Percentiles rank a stretch among this genome's conserved stretches.
These are phyloP conservation scores for Chlorella sp. DNA, from an alignment of 139 green algal species.

Conservation along the genomic window DNA sequence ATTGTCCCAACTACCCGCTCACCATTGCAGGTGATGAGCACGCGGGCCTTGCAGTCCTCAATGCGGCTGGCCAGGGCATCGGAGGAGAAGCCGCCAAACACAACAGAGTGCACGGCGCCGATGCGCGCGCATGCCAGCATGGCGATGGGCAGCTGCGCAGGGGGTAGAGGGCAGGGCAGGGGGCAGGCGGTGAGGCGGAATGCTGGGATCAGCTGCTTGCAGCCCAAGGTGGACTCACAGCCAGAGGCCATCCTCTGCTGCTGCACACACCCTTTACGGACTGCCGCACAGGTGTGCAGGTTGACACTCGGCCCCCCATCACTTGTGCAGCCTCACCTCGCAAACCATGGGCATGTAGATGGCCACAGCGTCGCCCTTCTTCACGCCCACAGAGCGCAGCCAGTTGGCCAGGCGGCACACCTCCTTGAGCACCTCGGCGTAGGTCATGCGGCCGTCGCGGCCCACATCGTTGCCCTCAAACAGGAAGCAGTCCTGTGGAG, in stretches of 20 bases:
- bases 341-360: conserved; percentile 87
- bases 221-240: no score
- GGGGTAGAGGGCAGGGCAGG: no score
- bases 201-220: no score
- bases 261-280: no score
- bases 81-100: conserved; percentile 96
- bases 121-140: conserved; percentile 93
- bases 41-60: conserved; percentile 62
- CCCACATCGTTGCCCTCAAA: conserved; percentile 83
- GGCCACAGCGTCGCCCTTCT: conserved; percentile 87
- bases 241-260: no score
- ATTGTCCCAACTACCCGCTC: no score
- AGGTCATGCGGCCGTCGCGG: conserved; percentile 60
- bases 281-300: no score
- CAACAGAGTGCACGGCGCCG: conserved; percentile 94
- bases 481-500: conserved; percentile 46
- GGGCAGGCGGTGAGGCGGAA: not conserved
- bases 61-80: conserved; percentile 84
- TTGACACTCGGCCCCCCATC: no score
- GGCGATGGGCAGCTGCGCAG: conserved; percentile 23
- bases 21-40: conserved; percentile 62
- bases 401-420: conserved; percentile 84
- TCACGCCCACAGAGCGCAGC: conserved; percentile 81
- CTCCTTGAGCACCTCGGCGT: conserved; percentile 62
- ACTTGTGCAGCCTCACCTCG: conserved; percentile 15